Evolutionary conservation across 768 basidiomycete genomes (phyloP), one percentile per base, ranked within the genome.

Genomic region (Panaeolus cyanescens): DNA sequence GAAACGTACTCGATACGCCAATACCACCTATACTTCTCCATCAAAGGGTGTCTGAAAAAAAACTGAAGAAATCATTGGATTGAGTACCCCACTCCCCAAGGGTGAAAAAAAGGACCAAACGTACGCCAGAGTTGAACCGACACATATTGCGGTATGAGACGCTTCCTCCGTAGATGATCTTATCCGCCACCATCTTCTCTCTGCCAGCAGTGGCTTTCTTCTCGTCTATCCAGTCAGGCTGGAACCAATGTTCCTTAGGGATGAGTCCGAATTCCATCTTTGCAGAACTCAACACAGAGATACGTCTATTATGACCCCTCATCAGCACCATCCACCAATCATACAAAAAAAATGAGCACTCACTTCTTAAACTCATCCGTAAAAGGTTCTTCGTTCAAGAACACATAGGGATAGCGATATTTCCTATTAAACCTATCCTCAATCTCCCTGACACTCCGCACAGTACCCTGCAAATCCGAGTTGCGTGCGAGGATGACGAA

Each of bases 361-460:
- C 66, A 89, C 85, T 75, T 75, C 69, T 88, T 92, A 75, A 95
- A 95, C 28, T 87, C 84, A 7, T 88, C 86, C 20, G 85, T 80
- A 70, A 96, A 95, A 1, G 82, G 80, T 64, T 84, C 86, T 59
- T 96, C 93, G 68, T 96, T 96, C 63, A 96, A 78, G 73, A 96
- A 86, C 32, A 93, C 88, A 74, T 91, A 96, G 4, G 93, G 92
- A 68, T 96, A 96, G 39, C 80, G 76, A 63, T 85, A 89, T 66
- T 83, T 83, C 56, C 81, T 79, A 75, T 96, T 96, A 74, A 95
- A 96, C 54, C 89, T 78, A 66, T 90, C 87, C 77, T 96, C 95
- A 65, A 93, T 78, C 73, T 88, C 84, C 67, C 86, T 83, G 64
- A 95, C 84, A 63, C 88, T 89, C 60, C 77, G 79, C 59, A 92